Base-by-base conservation (phyloP, 2,329 filamentous ascomycete genomes). In the Eutypella sp. region DNA sequence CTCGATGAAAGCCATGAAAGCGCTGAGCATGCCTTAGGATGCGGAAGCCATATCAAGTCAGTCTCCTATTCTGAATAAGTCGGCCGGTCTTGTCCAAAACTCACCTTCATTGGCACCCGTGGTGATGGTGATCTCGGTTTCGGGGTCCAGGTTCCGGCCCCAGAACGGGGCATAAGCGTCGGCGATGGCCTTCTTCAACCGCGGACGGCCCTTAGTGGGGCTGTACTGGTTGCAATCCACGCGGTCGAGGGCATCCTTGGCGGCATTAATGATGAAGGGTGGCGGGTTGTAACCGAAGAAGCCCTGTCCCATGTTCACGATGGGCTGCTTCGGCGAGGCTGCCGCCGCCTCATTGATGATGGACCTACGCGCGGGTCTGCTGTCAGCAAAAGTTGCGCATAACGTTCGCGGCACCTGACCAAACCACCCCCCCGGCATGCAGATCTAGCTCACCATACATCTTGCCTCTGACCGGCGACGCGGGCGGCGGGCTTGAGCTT, bases 141-240 rank as follows among this genome's bases (percentile, higher is more conserved):
- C 89, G 0, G 92, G 89, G 65, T 99, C 77, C 38, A 99, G 68
- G 51, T 78, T 74, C 44, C 87, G 81, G 29, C 89, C 89, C 74
- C 95, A 97, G 66, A 85, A 85, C 1, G 90, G 89, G 13, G 89
- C 87, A 71, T 99, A 99, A 19, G 93, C 87, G 59, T 95, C 83
- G 2, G 93, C 88, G 59, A 99, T 84, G 42, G 93, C 93, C 73
- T 97, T 89, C 76, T 85, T 92, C 61, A 99, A 76, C 45, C 92
- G 81, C 36, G 93, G 92, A 6, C 92, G 84, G 49, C 93, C 93
- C 76, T 90, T 93, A 18, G 93, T 96, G 2, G 91, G 93, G 19
- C 90, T 92, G 76, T 99, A 99, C 74, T 99, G 93, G 68, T 99
- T 99, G 78, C 92, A 96, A 56, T 97, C 93, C 19, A 99, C 92